A percentile compares a stretch with the other conserved stretches of the same genome.
Conservation (phyloP, 306 rosid genomes). For the Mimosa bimucronata region DNA sequence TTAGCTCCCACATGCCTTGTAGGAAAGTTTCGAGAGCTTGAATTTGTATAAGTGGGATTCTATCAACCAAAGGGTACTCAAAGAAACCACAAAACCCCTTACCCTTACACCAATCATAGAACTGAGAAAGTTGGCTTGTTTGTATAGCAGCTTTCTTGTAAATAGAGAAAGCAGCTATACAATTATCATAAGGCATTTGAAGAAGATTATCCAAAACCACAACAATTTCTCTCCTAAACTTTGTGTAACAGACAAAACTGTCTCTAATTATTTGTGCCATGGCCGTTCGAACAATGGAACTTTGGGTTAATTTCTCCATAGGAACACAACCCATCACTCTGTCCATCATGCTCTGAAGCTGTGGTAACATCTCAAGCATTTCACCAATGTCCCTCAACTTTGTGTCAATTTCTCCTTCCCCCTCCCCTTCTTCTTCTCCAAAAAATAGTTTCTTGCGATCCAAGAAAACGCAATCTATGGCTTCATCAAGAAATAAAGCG, state of each 20-base stretch:
- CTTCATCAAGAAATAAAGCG: conserved; percentile 66
- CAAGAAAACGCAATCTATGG: conserved; percentile 48
- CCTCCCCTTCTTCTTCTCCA: not conserved
- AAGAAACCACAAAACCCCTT: conserved; percentile 57
- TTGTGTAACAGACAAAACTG: conserved; percentile 57
- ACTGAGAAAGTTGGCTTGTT: conserved; percentile 53
- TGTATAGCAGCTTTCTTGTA: conserved; percentile 72
- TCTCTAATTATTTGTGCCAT: conserved; percentile 66
- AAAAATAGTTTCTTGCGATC: conserved; percentile 17
- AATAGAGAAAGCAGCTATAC: conserved; percentile 53
- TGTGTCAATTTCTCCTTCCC: not conserved
- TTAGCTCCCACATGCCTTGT: conserved; percentile 72
- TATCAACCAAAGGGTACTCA: conserved; percentile 64
- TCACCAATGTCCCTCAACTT: conserved; percentile 55
- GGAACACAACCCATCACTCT: conserved; percentile 73
- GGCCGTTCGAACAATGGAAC: conserved; percentile 51
- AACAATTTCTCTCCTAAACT: conserved; percentile 46
- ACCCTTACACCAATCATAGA: conserved; percentile 64
- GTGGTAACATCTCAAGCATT: conserved; percentile 64
- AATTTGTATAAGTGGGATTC: conserved; percentile 60
- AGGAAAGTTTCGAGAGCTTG: conserved; percentile 57
- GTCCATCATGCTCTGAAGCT: conserved; percentile 64
- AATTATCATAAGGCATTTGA: conserved; percentile 60
- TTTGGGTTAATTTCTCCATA: conserved; percentile 36
- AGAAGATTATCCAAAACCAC: conserved; percentile 64